phyloP scores from a whole-genome alignment of 139 green algal species.

The Eudorina sp. region DNA sequence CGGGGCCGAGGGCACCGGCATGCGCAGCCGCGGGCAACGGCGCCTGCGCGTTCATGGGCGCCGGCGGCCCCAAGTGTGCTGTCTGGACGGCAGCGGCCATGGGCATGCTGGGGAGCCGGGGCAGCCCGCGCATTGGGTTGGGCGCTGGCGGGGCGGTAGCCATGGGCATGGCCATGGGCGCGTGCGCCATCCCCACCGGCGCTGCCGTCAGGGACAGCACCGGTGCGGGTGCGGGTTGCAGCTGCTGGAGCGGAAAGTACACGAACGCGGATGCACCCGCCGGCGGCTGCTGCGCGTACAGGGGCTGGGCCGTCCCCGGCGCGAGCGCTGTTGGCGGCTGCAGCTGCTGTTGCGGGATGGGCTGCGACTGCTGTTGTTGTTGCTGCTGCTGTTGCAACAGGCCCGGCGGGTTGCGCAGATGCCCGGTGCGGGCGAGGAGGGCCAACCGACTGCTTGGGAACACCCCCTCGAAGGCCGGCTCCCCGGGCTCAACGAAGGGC shows the following conservation, averaged over 20 bases:
- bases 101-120: background rate
- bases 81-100: background rate
- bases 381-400: constrained; percentile 24
- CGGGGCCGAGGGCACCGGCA: background rate
- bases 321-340: background rate
- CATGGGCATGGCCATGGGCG: background rate
- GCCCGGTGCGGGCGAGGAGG: constrained; percentile 9
- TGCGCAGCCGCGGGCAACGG: background rate
- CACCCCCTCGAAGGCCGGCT: constrained; percentile 9
- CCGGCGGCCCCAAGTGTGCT: too few species aligned
- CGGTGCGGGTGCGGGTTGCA: background rate
- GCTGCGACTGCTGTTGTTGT: constrained; percentile 34
- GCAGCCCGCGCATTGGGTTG: background rate
- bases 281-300: constrained; percentile 1
- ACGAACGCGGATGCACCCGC: background rate
- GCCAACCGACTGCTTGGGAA: constrained; percentile 16
- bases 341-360: constrained; percentile 21
- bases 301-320: background rate
- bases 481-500: background rate
- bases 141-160: background rate
- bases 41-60: background rate
- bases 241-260: constrained; percentile 31
- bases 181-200: background rate
- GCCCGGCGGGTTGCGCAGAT: constrained; percentile 21
- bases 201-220: background rate